A percentile compares a stretch with the other conserved stretches of the same genome.
These are phyloP conservation scores for Cercospora brassicicola DNA, from an alignment of 2,329 filamentous ascomycete genomes.

Conservation along the genomic window DNA sequence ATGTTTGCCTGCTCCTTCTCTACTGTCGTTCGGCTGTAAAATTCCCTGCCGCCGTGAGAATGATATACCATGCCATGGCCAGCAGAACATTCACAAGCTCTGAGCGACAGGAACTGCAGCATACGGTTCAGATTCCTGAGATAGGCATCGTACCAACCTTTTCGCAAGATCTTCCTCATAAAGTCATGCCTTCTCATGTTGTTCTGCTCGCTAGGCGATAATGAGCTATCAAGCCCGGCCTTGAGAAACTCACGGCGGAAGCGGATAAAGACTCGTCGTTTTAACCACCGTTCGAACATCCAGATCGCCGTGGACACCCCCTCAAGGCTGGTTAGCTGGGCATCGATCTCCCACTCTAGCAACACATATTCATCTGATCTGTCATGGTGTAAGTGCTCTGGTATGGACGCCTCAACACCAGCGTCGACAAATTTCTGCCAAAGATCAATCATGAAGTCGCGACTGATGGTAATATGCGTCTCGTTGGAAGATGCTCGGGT, in stretches of 20 bases:
- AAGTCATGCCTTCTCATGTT: not conserved
- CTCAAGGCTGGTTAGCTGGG: constrained; percentile 1
- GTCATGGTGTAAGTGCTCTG: not conserved
- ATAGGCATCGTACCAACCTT: constrained; percentile 8
- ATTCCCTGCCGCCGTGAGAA: not conserved
- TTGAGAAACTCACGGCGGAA: constrained; percentile 3
- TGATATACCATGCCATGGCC: not conserved
- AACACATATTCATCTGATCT: constrained; percentile 1
- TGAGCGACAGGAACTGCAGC: not conserved
- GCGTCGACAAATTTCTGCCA: constrained; percentile 7
- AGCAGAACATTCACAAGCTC: not conserved
- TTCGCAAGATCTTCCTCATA: constrained; percentile 2
- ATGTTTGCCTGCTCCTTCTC: not conserved
- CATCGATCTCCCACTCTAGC: not conserved
- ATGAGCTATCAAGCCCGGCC: not conserved
- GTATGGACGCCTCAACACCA: not conserved
- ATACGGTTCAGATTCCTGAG: constrained; percentile 6
- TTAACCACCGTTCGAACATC: constrained; percentile 13
- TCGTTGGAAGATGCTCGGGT: not conserved
- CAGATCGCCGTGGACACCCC: constrained; percentile 3
- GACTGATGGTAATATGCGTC: constrained; percentile 1
- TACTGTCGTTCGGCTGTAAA: not conserved
- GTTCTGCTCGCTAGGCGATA: not conserved
- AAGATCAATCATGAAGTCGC: constrained; percentile 3
- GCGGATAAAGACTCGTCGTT: constrained; percentile 1